These are phyloP conservation scores for Suillus sp. DNA, from an alignment of 768 basidiomycete species.

Conservation along the genomic window DNA sequence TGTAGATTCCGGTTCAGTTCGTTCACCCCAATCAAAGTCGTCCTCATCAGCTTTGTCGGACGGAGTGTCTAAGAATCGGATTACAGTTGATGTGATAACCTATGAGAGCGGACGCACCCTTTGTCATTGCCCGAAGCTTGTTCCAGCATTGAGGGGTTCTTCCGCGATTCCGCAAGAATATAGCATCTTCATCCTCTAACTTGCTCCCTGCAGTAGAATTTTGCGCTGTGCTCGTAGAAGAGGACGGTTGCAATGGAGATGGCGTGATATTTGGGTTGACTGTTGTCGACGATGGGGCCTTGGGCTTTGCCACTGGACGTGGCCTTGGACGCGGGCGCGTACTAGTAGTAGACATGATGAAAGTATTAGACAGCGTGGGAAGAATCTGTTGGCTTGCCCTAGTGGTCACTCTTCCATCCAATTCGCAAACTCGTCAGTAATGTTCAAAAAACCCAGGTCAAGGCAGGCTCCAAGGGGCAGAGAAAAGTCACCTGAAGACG, in stretches of 20 bases:
- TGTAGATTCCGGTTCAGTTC: constrained; percentile 18
- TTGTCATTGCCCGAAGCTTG: constrained; percentile 55
- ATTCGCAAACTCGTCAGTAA: constrained; percentile 36
- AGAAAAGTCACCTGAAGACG: constrained; percentile 26
- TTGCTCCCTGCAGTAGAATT: constrained; percentile 14
- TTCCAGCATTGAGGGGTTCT: constrained; percentile 60
- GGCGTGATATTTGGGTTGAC: constrained; percentile 13
- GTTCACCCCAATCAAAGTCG: constrained; percentile 26
- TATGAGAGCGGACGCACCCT: constrained; percentile 42
- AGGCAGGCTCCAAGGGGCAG: constrained; percentile 44
- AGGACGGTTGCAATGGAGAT: constrained; percentile 17
- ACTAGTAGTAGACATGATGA: constrained; percentile 29
- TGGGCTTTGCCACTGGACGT: constrained; percentile 41
- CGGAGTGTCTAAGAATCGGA: constrained; percentile 23
- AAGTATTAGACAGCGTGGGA: constrained; percentile 30
- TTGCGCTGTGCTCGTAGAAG: constrained; percentile 14
- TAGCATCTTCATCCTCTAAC: constrained; percentile 60
- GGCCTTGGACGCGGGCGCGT: constrained; percentile 55
- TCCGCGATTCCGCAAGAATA: constrained; percentile 69
- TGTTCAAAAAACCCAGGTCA: constrained; percentile 46
- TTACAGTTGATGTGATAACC: neutral
- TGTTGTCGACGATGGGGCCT: constrained; percentile 15
- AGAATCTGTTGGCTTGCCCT: constrained; percentile 7
- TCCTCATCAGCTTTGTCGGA: constrained; percentile 23
- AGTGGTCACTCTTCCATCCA: neutral